A percentile compares a stretch with the other conserved stretches of the same genome.
phyloP scores from a whole-genome alignment of 495 filamentous ascomycete genomes.

The Daldinia childiae region DNA sequence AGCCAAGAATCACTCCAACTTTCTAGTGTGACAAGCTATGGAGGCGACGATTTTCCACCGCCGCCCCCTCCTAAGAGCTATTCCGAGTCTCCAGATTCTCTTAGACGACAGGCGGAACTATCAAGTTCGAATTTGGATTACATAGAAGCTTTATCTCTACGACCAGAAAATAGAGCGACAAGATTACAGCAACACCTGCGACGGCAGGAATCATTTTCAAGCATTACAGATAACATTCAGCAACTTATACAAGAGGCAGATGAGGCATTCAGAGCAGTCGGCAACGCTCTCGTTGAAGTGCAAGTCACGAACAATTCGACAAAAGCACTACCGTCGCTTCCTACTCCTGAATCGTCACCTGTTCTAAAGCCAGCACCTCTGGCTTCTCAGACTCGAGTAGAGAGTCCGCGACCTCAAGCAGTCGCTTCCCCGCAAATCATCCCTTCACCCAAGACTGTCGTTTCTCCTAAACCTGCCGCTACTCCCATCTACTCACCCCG shows the following conservation, averaged over 20 bases:
- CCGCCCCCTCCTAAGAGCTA: conserved; percentile 27
- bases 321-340: conserved; percentile 28
- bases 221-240: conserved; percentile 48
- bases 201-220: conserved; percentile 28
- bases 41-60: conserved; percentile 36
- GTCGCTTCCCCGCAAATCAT: not conserved
- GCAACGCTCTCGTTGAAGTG: conserved; percentile 48
- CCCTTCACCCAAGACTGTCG: not conserved
- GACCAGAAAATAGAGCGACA: conserved; percentile 39
- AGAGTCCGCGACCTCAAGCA: not conserved
- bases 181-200: conserved; percentile 30
- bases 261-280: conserved; percentile 53
- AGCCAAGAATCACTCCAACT: conserved; percentile 41
- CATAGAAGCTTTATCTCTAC: conserved; percentile 38
- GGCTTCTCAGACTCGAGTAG: not conserved
- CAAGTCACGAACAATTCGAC: conserved; percentile 26
- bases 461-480: not conserved
- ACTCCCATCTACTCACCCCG: conserved; percentile 19
- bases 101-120: conserved; percentile 21
- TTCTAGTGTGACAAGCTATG: conserved; percentile 33
- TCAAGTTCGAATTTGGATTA: conserved; percentile 39
- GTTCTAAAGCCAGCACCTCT: conserved; percentile 24
- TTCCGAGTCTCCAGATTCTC: conserved; percentile 22
- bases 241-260: conserved; percentile 59
- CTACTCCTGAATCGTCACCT: conserved; percentile 36